A percentile compares a stretch with the other conserved stretches of the same genome.
Conservation (phyloP, 306 rosid genomes). For the Quercus berberidifolia region DNA sequence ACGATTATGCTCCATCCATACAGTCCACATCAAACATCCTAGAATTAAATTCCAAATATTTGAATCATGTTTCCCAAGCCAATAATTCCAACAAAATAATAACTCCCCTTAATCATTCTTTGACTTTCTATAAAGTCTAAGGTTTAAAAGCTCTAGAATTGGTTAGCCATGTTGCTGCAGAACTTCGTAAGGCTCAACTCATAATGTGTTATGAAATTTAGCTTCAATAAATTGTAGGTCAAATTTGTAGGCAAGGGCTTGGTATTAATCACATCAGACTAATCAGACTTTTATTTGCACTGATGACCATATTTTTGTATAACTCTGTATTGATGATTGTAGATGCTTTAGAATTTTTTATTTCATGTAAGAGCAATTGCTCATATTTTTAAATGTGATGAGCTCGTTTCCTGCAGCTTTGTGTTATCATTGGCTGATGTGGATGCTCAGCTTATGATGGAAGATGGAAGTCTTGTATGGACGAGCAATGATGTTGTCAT, state of each 20-base stretch:
- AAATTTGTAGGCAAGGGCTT: not conserved
- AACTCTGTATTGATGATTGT: not conserved
- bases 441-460: slow-evolving; percentile 91
- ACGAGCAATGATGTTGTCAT: slow-evolving; percentile 88
- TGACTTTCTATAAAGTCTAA: not conserved
- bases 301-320: slow-evolving; percentile 5
- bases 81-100: no score
- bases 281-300: not conserved
- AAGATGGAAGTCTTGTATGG: slow-evolving; percentile 92
- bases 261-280: not conserved
- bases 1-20: no score
- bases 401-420: slow-evolving; percentile 49
- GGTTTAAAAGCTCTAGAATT: not conserved
- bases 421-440: slow-evolving; percentile 94
- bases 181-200: not conserved
- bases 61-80: no score
- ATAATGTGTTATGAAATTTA: not conserved
- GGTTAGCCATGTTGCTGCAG: not conserved
- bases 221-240: not conserved
- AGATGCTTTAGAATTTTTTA: slow-evolving; percentile 3
- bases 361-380: slow-evolving; percentile 17
- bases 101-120: not conserved
- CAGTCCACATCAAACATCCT: no score
- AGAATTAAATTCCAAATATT: no score
- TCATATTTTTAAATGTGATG: slow-evolving; percentile 16